Evolutionary conservation across 2,329 filamentous ascomycete genomes (phyloP), one percentile per base, ranked within the genome.

Genomic region (Paracorniculantispora psalliotae): DNA sequence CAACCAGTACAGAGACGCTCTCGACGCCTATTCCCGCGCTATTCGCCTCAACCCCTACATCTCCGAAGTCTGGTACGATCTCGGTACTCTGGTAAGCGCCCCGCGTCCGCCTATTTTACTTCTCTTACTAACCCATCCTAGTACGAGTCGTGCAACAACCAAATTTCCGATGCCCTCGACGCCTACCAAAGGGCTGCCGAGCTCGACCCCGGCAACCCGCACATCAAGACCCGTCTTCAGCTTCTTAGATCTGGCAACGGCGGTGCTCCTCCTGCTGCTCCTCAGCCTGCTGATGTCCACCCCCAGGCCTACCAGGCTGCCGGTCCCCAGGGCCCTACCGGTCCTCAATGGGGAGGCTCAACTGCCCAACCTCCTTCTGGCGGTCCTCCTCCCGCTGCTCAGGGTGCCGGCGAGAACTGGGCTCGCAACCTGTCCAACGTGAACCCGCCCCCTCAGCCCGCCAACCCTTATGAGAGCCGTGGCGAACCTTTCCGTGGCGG

Each of bases 71-170:
- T 99, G 94, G 94, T 99, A 97, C 74, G 94, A 99, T 73, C 80
- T 99, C 41, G 94, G 94, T 63, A 99, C 94, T 67, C 71, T 99
- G 79, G 91, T 96, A 83, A 80, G 89, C 83, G 62, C 68, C 62
- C 67, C 51, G 59, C 60, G 37, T 52, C 19, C 4, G 39, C 19
- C 50, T 47, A 35, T 15, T 30, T 5, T 7, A 4, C 55, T n/a
- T 79, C 64, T 79, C 68, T 48, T 49, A 37, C 23, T 39, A 54
- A 59, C 43, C 17, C 15, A 9, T 13, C 17, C 28, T 66, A 96
- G 89, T 99, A 99, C 70, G 94, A 99, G 73, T 96, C 92, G 26
- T 99, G 94, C 75, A 97, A 99, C 81, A 97, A 97, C 76, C 94
- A 99, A 75, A 96, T 96, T 60, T 91, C 87, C 55, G 94, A 99